A percentile compares a stretch with the other conserved stretches of the same genome.
Evolutionary conservation across 116 monocot species (phyloP).

Genomic region (Dioscorea cayenensis): DNA sequence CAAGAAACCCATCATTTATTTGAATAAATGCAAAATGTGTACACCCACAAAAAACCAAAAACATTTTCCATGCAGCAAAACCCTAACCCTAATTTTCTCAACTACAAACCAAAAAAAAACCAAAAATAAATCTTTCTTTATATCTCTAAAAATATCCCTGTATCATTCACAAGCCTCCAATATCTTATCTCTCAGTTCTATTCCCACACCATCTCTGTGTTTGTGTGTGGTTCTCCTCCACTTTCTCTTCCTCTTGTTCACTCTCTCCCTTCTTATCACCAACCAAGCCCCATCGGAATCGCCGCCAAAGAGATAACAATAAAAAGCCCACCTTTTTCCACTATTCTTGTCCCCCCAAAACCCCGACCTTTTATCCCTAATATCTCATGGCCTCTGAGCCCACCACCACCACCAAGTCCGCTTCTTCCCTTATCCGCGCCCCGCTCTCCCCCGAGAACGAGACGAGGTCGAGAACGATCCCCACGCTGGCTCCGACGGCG

Average conservation of each 20-base stretch:
- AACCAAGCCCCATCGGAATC: neutral
- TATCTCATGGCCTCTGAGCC: neutral
- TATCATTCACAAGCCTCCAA: neutral
- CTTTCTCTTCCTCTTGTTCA: neutral
- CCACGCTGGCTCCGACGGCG: slow-evolving; percentile 4
- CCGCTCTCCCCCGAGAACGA: slow-evolving; percentile 2
- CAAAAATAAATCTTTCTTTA: no score
- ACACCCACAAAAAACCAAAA: no score
- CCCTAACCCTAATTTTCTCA: neutral
- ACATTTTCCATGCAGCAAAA: neutral
- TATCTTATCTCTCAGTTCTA: neutral
- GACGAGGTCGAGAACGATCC: slow-evolving; percentile 1
- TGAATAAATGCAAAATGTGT: no score
- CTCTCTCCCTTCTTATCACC: neutral
- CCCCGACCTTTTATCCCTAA: neutral
- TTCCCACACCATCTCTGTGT: neutral
- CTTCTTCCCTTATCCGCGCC: neutral
- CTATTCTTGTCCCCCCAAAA: neutral
- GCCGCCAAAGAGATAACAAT: neutral
- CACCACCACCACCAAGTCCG: neutral
- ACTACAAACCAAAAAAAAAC: neutral
- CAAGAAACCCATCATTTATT: no score
- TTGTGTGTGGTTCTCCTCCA: neutral
- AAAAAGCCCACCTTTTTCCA: neutral
- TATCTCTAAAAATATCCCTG: no score